These are phyloP conservation scores for Austroboletus novae-zelandiae DNA, from an alignment of 1,284 basidiomycete genomes.

Conservation along the genomic window DNA sequence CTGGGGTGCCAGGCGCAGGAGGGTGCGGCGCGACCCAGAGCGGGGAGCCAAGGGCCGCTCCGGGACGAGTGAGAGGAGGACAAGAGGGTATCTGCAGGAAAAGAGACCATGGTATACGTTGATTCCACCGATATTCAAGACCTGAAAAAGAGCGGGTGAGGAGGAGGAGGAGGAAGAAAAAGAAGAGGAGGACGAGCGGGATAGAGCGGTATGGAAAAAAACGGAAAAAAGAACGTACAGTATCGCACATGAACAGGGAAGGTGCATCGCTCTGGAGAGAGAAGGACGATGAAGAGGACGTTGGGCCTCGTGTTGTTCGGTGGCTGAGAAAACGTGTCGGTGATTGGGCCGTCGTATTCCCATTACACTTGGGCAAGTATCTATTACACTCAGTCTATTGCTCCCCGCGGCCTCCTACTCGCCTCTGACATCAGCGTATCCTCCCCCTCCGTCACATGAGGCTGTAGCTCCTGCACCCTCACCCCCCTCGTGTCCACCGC, in stretches of 20 bases:
- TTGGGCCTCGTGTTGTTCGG: constrained; percentile 31
- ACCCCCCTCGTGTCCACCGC: constrained; percentile 57
- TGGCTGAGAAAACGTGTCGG: constrained; percentile 39
- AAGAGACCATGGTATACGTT: constrained; percentile 33
- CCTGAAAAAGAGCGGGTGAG: constrained; percentile 9
- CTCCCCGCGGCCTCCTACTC: constrained; percentile 2
- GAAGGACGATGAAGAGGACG: constrained; percentile 10
- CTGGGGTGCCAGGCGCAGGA: constrained; percentile 18
- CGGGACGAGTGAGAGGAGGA: constrained; percentile 11
- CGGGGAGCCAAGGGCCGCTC: constrained; percentile 10
- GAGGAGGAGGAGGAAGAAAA: constrained; percentile 3
- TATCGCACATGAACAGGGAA: constrained; percentile 24
- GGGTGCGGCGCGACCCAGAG: constrained; percentile 14
- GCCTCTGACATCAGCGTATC: constrained; percentile 42
- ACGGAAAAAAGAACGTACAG: constrained; percentile 11
- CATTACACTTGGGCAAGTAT: constrained; percentile 4
- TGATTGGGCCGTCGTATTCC: constrained; percentile 29
- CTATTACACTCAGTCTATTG: too few species aligned
- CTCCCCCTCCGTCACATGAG: constrained; percentile 53
- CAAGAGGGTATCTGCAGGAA: constrained; percentile 28
- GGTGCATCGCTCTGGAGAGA: constrained; percentile 18
- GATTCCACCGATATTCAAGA: constrained; percentile 34
- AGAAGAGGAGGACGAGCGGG: background rate
- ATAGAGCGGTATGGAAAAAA: background rate
- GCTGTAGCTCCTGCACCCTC: constrained; percentile 56